phyloP scores from a whole-genome alignment of 345 rosid genomes.

The Salix dunnii region DNA sequence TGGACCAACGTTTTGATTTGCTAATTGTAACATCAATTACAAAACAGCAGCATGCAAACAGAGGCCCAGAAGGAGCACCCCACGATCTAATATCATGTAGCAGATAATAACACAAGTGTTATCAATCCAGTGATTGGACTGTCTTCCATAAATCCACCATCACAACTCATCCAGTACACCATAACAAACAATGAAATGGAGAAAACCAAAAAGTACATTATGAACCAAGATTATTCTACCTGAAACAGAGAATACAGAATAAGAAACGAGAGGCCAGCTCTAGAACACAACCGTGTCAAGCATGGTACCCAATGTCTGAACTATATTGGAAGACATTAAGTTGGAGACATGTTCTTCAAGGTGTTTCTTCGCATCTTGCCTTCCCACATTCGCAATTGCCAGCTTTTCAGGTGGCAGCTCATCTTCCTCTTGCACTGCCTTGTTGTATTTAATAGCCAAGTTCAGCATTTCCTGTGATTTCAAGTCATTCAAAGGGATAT shows the following conservation, averaged over 20 bases:
- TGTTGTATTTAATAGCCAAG: slow-evolving; percentile 79
- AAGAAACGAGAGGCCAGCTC: background rate
- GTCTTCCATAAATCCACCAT: background rate
- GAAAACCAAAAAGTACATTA: background rate
- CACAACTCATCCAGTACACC: background rate
- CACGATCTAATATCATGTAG: background rate
- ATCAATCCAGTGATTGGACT: background rate
- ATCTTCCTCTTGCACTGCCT: slow-evolving; percentile 98
- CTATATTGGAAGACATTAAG: slow-evolving; percentile 97
- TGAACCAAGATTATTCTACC: background rate
- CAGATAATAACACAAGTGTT: background rate
- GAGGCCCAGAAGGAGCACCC: background rate
- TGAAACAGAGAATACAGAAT: background rate
- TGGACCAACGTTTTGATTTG: background rate
- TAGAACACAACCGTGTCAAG: slow-evolving; percentile 93
- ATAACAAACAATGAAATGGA: background rate
- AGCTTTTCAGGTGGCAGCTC: slow-evolving; percentile 92
- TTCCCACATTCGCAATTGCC: slow-evolving; percentile 89
- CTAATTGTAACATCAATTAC: background rate
- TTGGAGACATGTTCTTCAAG: slow-evolving; percentile 93
- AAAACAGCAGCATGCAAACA: background rate
- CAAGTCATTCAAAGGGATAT: background rate
- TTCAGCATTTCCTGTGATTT: slow-evolving; percentile 79
- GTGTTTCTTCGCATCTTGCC: slow-evolving; percentile 98
- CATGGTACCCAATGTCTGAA: slow-evolving; percentile 96